Evolutionary conservation across 345 rosid genomes (phyloP).

Genomic region (Aquilaria sinensis): DNA sequence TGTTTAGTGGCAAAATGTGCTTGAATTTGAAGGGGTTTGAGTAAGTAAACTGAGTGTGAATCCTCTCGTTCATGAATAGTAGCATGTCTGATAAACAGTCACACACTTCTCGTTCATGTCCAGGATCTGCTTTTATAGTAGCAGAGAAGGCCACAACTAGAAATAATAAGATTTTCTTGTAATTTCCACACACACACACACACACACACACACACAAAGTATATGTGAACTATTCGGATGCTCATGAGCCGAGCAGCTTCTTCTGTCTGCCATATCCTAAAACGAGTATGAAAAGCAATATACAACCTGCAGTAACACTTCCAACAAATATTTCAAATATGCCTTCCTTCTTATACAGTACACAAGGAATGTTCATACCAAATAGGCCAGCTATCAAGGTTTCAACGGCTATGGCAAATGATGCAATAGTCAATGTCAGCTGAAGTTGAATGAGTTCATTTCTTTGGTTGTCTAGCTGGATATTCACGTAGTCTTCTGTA

Average conservation of each 20-base stretch:
- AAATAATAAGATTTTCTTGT: too few relatives aligned
- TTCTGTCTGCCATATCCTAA: conserved; percentile 95
- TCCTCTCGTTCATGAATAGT: conserved; percentile 89
- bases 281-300: conserved; percentile 59
- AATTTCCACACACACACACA: too few relatives aligned
- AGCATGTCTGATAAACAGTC: conserved; percentile 95
- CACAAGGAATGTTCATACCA: conserved; percentile 80
- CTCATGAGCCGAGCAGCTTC: conserved; percentile 73
- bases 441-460: conserved; percentile 89
- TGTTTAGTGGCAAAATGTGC: conserved; percentile 70
- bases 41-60: conserved; percentile 80
- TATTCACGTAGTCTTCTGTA: conserved; percentile 90
- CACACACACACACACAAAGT: not conserved
- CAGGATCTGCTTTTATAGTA: too few relatives aligned
- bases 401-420: conserved; percentile 63
- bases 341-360: conserved; percentile 25
- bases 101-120: conserved; percentile 48
- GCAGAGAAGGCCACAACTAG: too few relatives aligned
- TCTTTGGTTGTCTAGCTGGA: conserved; percentile 85
- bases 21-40: conserved; percentile 94
- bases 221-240: not conserved
- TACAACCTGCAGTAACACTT: conserved; percentile 31
- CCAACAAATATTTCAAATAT: conserved; percentile 58
- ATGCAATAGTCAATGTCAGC: conserved; percentile 68
- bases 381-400: conserved; percentile 57